Evolutionary conservation across 108 stramenopile genomes (phyloP), one percentile per base, ranked within the genome.

Genomic region (Tribonema minus): DNA sequence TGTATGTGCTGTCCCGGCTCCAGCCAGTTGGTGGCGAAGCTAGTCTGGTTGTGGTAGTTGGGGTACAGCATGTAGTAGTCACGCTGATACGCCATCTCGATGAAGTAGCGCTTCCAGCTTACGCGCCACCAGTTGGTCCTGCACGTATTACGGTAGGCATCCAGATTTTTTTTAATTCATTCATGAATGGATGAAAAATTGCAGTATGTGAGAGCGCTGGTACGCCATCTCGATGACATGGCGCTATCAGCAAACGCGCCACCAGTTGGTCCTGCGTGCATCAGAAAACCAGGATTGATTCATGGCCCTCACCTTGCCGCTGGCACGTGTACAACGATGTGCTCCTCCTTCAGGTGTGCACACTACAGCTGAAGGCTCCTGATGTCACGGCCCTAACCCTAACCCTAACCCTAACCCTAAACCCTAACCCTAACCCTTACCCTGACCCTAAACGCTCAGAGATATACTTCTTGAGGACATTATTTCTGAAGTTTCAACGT

Each of bases 111-210:
- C 37, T 77, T 77, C 76, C 76, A 77, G 1, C 65, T 67, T 5
- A 66, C 60, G n/a, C 58, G 66, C 76, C 76, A 77, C n/a, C 76
- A 32, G 68, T 78, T 78, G n/a, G 77, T 78, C 54, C 58, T 78
- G 2, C 60, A 69, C 1, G 67, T 58, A 12, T 65, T n/a, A n/a
- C n/a, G n/a, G n/a, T n/a, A n/a, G n/a, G n/a, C n/a, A n/a, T n/a
- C n/a, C n/a, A n/a, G n/a, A n/a, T n/a, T n/a, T n/a, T n/a, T n/a
- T n/a, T n/a, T n/a, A n/a, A n/a, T n/a, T n/a, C n/a, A n/a, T n/a
- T n/a, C n/a, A n/a, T n/a, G n/a, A n/a, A n/a, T n/a, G n/a, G n/a
- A n/a, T n/a, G n/a, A n/a, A n/a, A n/a, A n/a, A n/a, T n/a, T 77
- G 65, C 37, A 77, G 58, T 64, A 77, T 77, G 76, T 77, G 65